These are phyloP conservation scores for Inosperma sp. DNA, from an alignment of 768 basidiomycete species.

Conservation along the genomic window DNA sequence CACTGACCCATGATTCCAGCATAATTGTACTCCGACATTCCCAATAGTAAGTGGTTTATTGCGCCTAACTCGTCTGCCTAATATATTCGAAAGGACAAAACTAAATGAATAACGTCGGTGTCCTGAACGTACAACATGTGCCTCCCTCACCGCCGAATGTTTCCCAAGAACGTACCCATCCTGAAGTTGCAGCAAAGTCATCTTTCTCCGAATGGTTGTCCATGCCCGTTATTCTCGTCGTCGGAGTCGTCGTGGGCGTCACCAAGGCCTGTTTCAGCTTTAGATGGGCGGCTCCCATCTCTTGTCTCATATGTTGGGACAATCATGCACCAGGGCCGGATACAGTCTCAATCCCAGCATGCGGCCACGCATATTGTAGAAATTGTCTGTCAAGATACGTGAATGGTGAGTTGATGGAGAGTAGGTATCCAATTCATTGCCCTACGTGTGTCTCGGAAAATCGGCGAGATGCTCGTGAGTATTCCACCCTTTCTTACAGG, in stretches of 20 bases:
- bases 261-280: no score
- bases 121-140: background rate
- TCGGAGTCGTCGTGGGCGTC: background rate
- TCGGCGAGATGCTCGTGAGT: constrained; percentile 9
- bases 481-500: background rate
- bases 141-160: background rate
- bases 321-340: background rate
- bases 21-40: no score
- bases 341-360: constrained; percentile 10
- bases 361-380: constrained; percentile 18
- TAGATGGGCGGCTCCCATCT: background rate
- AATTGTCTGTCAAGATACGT: constrained; percentile 18
- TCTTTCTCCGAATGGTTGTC: constrained; percentile 4
- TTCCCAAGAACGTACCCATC: no score
- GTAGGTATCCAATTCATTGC: constrained; percentile 19
- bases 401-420: constrained; percentile 12
- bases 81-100: no score
- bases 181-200: background rate
- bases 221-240: background rate
- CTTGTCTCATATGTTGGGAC: constrained; percentile 21
- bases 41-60: no score
- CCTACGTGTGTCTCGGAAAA: constrained; percentile 15
- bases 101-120: no score
- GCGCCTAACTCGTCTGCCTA: no score
- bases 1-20: no score